A percentile compares a stretch with the other conserved stretches of the same genome.
phyloP scores from a whole-genome alignment of 2,329 filamentous ascomycete species.

The Beauveria medogensis region DNA sequence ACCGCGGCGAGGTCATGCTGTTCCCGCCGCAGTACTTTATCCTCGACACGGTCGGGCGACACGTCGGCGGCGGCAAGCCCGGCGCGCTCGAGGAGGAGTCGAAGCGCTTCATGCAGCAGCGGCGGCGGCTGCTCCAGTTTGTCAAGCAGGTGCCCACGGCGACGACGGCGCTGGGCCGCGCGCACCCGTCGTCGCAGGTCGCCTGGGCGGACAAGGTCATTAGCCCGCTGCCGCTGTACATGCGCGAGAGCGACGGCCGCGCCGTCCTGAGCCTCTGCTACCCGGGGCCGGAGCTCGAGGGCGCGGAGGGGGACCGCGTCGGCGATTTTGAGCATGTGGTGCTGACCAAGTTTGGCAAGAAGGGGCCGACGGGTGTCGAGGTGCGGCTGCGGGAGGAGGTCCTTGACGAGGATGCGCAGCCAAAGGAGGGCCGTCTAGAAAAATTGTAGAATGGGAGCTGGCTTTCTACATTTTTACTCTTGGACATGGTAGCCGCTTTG shows the following conservation, averaged over 20 bases:
- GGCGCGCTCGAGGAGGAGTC: constrained; percentile 20
- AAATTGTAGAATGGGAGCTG: constrained; percentile 18
- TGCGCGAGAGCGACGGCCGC: constrained; percentile 36
- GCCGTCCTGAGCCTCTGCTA: constrained; percentile 49
- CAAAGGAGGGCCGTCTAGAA: constrained; percentile 15
- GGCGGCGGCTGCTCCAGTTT: constrained; percentile 46
- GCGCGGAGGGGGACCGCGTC: constrained; percentile 28
- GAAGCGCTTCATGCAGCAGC: constrained; percentile 37
- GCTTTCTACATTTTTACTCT: neutral
- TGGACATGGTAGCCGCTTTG: neutral
- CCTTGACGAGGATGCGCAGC: constrained; percentile 33
- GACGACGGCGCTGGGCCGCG: constrained; percentile 29
- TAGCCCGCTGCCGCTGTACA: constrained; percentile 41
- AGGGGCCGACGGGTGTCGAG: constrained; percentile 45
- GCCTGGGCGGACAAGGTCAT: constrained; percentile 56
- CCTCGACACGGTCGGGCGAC: constrained; percentile 48
- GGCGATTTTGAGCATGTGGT: constrained; percentile 55
- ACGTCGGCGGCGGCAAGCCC: constrained; percentile 33
- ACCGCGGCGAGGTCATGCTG: constrained; percentile 62
- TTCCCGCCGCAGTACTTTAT: constrained; percentile 87
- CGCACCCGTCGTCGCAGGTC: constrained; percentile 36
- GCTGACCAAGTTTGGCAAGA: constrained; percentile 44
- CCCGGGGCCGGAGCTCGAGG: constrained; percentile 47
- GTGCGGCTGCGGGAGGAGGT: constrained; percentile 43
- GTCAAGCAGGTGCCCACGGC: constrained; percentile 36